A percentile compares a stretch with the other conserved stretches of the same genome.
These are phyloP conservation scores for Lactarius hengduanensis DNA, from an alignment of 768 basidiomycete genomes.

Conservation along the genomic window DNA sequence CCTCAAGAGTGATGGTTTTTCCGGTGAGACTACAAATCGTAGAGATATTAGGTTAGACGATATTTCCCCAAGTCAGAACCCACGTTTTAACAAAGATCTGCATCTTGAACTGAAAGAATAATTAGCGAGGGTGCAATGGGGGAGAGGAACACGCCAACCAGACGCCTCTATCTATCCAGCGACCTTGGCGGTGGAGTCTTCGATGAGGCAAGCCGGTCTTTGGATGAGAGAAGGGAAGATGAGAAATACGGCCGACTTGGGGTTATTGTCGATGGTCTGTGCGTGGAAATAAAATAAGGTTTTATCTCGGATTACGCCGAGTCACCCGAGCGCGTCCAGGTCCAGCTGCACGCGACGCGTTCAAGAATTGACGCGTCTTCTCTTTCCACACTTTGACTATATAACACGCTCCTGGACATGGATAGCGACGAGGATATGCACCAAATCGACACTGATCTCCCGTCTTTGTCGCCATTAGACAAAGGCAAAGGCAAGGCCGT, in stretches of 20 bases:
- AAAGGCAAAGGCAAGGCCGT: conserved; percentile 75
- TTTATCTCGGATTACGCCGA: conserved; percentile 23
- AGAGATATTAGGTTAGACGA: conserved; percentile 18
- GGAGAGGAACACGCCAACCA: conserved; percentile 33
- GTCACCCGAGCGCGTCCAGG: neutral
- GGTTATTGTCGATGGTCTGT: conserved; percentile 45
- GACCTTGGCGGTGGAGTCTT: conserved; percentile 89
- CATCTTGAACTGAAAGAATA: conserved; percentile 49
- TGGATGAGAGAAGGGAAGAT: conserved; percentile 30
- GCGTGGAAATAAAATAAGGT: conserved; percentile 38
- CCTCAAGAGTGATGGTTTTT: conserved; percentile 98
- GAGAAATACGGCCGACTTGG: conserved; percentile 34
- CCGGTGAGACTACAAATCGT: conserved; percentile 76
- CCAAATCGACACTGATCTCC: conserved; percentile 42
- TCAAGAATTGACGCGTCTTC: conserved; percentile 13
- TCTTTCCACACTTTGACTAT: neutral
- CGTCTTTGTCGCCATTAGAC: conserved; percentile 31
- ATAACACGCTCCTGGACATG: conserved; percentile 40
- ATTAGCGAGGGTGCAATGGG: conserved; percentile 15
- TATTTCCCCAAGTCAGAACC: conserved; percentile 36
- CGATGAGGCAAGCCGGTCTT: conserved; percentile 67
- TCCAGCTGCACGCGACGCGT: conserved; percentile 12
- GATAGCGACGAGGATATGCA: conserved; percentile 55
- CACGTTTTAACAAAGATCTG: conserved; percentile 99
- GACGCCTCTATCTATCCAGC: conserved; percentile 89